Base-by-base conservation (phyloP, 805 yeast species). In the Blastobotrys americana region DNA sequence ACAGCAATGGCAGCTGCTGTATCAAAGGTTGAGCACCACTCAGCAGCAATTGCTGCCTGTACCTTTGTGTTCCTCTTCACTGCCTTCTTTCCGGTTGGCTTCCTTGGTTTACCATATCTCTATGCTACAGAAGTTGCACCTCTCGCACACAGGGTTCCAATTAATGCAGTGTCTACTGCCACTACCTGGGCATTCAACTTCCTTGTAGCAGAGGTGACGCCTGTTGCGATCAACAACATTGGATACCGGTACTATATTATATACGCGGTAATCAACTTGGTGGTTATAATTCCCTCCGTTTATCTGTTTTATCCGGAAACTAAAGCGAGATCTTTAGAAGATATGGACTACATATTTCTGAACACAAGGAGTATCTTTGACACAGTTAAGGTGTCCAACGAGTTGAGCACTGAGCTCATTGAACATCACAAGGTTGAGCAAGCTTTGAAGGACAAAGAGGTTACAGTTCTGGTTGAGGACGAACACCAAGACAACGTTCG, bases 141-240 rank as follows among this genome's bases (percentile, higher is more conserved):
- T 4, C 25, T 45, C n/a, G 16, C 41, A 3, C 33, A 36, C 18
- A 40, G 50, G 18, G 40, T 38, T n/a, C 41, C 37, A 13, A 75
- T 78, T 35, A 71, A 79, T 23, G 80, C 82, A 21, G 63, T 77
- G 20, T 74, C 82, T 9, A 77, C 83, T 5, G 77, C 80, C 44
- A 68, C 76, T 44, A 78, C 78, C 61, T 80, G 85, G 84, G 61
- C 73, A 19, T 71, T 71, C 52, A 79, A 79, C 59, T 80, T 78
- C 54, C 68, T 78, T 46, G 79, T 80, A 34, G 84, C 78, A 37
- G 75, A 78, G 76, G 73, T 78, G 49, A 77, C 82, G 1, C 86
- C 85, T 15, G 68, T 73, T 34, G 66, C 70, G 59, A 58, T 74
- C 56, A 56, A 55, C 45, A 51, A 48, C 36, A 47, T 59, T 46